Conservation (phyloP, 2,329 filamentous ascomycete genomes). For the Neonectria faginata region DNA sequence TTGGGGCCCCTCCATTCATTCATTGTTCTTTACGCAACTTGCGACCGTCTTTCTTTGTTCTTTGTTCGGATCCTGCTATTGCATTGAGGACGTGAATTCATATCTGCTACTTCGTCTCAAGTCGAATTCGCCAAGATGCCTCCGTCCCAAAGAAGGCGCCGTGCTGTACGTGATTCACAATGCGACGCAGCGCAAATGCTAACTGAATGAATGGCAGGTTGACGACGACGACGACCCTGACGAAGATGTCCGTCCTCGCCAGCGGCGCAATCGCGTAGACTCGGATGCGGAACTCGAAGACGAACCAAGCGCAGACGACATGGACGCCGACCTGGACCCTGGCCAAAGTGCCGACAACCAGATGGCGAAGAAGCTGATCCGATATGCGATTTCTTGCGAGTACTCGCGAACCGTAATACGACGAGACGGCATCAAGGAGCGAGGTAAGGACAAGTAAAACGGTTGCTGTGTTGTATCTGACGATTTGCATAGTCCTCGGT, state of each 20-base stretch:
- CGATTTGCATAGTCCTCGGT: slow-evolving; percentile 72
- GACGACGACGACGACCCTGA: slow-evolving; percentile 50
- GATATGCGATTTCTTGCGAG: slow-evolving; percentile 75
- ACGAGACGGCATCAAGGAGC: slow-evolving; percentile 72
- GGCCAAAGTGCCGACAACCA: slow-evolving; percentile 60
- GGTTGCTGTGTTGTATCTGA: slow-evolving; percentile 17
- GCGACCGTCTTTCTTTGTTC: neutral
- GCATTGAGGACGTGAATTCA: neutral
- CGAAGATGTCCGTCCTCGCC: slow-evolving; percentile 48
- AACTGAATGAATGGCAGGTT: slow-evolving; percentile 24
- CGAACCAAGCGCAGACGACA: slow-evolving; percentile 54
- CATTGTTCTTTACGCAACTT: neutral
- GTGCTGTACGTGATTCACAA: slow-evolving; percentile 45
- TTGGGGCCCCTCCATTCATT: neutral
- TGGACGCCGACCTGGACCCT: slow-evolving; percentile 47
- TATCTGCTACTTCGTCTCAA: neutral
- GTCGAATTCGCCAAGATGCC: slow-evolving; percentile 45
- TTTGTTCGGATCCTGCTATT: neutral
- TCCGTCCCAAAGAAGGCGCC: slow-evolving; percentile 47
- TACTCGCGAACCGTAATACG: slow-evolving; percentile 70
- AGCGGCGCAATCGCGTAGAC: slow-evolving; percentile 46
- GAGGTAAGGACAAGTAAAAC: slow-evolving; percentile 57
- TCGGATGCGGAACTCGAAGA: slow-evolving; percentile 49
- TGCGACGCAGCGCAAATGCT: slow-evolving; percentile 15
- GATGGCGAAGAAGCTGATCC: slow-evolving; percentile 74